Conservation (phyloP, 2,329 filamentous ascomycete genomes). For the Davidsoniella neocaledoniae region DNA sequence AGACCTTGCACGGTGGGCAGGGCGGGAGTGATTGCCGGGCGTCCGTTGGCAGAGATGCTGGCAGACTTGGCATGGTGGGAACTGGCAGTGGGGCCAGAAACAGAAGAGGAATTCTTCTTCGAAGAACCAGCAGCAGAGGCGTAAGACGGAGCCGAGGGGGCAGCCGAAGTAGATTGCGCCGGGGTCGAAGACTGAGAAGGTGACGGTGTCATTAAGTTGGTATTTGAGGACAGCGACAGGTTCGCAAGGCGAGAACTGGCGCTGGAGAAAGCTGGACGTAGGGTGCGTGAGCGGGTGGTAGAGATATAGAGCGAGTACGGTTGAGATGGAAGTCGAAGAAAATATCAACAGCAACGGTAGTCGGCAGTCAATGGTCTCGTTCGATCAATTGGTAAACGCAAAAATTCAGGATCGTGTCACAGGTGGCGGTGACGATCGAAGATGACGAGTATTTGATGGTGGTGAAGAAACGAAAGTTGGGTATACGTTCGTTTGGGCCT, state of each 20-base stretch:
- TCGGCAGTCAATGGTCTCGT: too few relatives aligned
- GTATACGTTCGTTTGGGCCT: too few relatives aligned
- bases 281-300: slow-evolving; percentile 1
- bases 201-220: slow-evolving; percentile 39
- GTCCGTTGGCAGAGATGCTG: slow-evolving; percentile 72
- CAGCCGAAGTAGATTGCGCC: slow-evolving; percentile 38
- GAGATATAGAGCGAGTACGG: not conserved
- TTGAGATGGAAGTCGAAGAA: not conserved
- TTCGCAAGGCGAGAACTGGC: slow-evolving; percentile 12
- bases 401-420: too few relatives aligned
- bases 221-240: slow-evolving; percentile 11
- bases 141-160: slow-evolving; percentile 45
- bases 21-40: slow-evolving; percentile 51
- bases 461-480: too few relatives aligned
- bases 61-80: slow-evolving; percentile 46
- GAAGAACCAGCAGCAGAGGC: slow-evolving; percentile 47
- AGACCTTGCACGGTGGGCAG: slow-evolving; percentile 31
- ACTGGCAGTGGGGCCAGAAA: slow-evolving; percentile 31
- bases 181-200: slow-evolving; percentile 31
- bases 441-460: not conserved
- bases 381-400: too few relatives aligned
- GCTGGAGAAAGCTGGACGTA: slow-evolving; percentile 11
- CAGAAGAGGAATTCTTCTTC: slow-evolving; percentile 45
- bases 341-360: too few relatives aligned
- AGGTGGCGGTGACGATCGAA: too few relatives aligned